Base-by-base conservation (phyloP, 2,329 filamentous ascomycete genomes). In the Elsinoe ampelina region DNA sequence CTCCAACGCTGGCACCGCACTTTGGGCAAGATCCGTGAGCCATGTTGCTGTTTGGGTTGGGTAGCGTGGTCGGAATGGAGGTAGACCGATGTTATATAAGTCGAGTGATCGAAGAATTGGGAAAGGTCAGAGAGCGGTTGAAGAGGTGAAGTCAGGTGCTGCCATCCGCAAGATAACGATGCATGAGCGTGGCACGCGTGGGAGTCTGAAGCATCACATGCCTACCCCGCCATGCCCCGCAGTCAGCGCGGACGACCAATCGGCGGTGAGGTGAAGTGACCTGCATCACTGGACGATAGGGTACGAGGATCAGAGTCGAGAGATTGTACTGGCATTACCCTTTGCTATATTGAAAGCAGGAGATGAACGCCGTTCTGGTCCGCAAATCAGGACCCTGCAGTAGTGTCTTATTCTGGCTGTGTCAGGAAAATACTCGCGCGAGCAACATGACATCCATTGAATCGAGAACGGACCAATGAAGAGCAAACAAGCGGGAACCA, bases 1-100 rank as follows among this genome's bases (percentile, higher is more conserved):
- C 61, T 34, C 62, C 58, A 43, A 65, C 59, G 32, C 61, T 57
- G 19, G 66, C 62, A 55, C 62, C 62, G 64, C 68, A 70, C 58
- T 68, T 68, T 26, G 68, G 67, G 55, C 67, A 67, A 58, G 58
- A 36, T 12, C 54, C 35, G 57, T 59, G 59, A 10, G 35, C 38
- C 58, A 56, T 61, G 42, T 43, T 59, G 38, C 1, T 34, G 22
- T 13, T 13, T 13, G 32, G 20, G 32, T 20, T 12, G 22, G 10
- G 12, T 41, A 8, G 38, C 50, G 19, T 51, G 19, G 51, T 34
- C 10, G 56, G 8, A 4, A 17, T 12, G 17, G 6, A 6, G 13
- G 3, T 42, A 10, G 7, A 4, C 7, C 10, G 39, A 19, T 7
- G 20, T 19, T 42, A 3, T 42, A 10, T 3, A 10, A 2, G 5